Base-by-base conservation (phyloP, 345 rosid species). In the Salix purpurea region DNA sequence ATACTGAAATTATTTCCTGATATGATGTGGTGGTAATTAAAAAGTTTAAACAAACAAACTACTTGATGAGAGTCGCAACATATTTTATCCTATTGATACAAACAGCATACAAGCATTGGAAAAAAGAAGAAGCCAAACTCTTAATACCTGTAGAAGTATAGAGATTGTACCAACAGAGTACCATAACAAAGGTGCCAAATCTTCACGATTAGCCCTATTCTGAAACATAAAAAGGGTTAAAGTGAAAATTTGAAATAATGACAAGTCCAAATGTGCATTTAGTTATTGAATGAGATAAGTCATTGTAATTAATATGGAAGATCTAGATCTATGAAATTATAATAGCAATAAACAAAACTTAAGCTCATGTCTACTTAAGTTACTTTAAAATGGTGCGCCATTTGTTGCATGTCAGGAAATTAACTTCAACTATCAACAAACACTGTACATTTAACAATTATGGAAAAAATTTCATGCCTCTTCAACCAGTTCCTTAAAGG, bases 131-230 rank as follows among this genome's bases (percentile, higher is more conserved):
- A 46, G 36, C 56, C n/a, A 60, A 69, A 32, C 44, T 46, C 7
- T 65, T 15, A 32, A 30, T 87, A 87, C 91, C 90, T 80, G 80
- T 32, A 87, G 71, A 76, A 89, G 90, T 39, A 67, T 32, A 60
- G 79, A 4, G 52, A 86, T 70, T 54, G 84, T 79, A 37, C 88
- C 88, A 75, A 77, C 64, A 36, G 94, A 87, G 71, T 86, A 60
- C 94, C 94, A 90, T 28, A 90, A 44, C 50, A 86, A n/a, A 18
- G 85, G 85, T 12, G 85, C 92, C 84, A 87, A 48, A 24, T 86
- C 84, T 14, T 80, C 84, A 65, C 80, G 67, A 36, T 36, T 7
- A 69, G 7, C 80, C 74, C 79, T 79, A 64, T 74, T 77, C 90
- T 88, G 88, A 34, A 48, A n/a, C 23, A 23, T 39, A 6, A 58